A percentile compares a stretch with the other conserved stretches of the same genome.
phyloP scores from a whole-genome alignment of 345 rosid genomes.

The Hevea brasiliensis region DNA sequence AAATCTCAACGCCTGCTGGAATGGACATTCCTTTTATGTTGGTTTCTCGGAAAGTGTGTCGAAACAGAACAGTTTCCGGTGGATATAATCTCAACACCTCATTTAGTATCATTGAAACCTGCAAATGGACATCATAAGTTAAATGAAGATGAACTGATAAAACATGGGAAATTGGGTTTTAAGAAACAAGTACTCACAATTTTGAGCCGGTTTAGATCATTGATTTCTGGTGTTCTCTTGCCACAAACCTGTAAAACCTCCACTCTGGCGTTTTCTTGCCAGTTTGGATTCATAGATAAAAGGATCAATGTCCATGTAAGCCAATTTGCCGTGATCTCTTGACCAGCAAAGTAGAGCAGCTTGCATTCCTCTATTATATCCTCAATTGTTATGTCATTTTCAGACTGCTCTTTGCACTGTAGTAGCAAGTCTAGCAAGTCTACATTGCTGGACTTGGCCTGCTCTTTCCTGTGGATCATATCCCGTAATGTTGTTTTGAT shows the following conservation, averaged over 20 bases:
- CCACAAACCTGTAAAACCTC: slow-evolving; percentile 28
- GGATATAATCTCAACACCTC: slow-evolving; percentile 8
- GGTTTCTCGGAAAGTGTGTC: neutral
- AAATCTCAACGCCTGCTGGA: slow-evolving; percentile 3
- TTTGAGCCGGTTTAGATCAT: slow-evolving; percentile 27
- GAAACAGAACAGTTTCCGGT: neutral
- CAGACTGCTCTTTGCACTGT: slow-evolving; percentile 1
- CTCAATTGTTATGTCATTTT: slow-evolving; percentile 9
- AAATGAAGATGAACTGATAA: neutral
- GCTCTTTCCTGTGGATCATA: slow-evolving; percentile 26
- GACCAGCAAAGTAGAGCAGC: neutral
- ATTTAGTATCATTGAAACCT: slow-evolving; percentile 8
- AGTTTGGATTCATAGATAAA: slow-evolving; percentile 24
- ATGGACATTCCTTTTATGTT: slow-evolving; percentile 5
- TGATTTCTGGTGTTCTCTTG: slow-evolving; percentile 6
- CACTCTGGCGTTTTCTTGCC: slow-evolving; percentile 36
- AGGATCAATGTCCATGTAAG: slow-evolving; percentile 16
- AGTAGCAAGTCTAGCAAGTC: slow-evolving; percentile 14
- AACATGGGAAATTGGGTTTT: neutral
- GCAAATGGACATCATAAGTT: neutral
- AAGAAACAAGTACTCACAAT: slow-evolving; percentile 13
- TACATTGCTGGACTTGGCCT: slow-evolving; percentile 3
- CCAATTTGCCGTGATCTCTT: neutral
- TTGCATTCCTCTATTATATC: slow-evolving; percentile 27
- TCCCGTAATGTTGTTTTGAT: slow-evolving; percentile 12